Base-by-base conservation (phyloP, 768 basidiomycete genomes). In the Trametes cinnabarina region DNA sequence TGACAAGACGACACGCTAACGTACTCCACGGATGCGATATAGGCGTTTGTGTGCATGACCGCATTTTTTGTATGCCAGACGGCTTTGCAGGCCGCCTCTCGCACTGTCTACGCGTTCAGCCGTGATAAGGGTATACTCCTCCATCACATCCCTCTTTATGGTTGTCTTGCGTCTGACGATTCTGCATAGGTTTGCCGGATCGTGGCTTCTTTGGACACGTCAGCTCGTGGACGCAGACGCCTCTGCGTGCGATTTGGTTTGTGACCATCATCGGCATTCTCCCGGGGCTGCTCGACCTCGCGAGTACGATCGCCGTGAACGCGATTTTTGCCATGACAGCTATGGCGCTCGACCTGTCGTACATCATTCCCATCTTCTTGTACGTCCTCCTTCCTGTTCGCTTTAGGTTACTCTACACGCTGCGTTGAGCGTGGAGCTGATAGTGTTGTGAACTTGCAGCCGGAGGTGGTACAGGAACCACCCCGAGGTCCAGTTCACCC, bases 51-150 rank as follows among this genome's bases (percentile, higher is more conserved):
- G 28, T 93, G 92, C 76, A 69, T 90, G 56, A 91, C 92, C 15
- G 93, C 93, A 0, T 94, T 92, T 76, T 91, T 91, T 69, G 90
- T 92, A 55, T 85, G 83, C 17, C 89, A 91, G 71, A 86, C 83
- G 14, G 86, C 90, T 11, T 78, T 92, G 6, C 92, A 95, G 64
- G 92, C 92, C 22, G 85, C 83, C 53, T 90, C 90, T 3, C 80
- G 93, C 35, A 88, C 89, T 0, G 76, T 93, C 23, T 93, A 88
- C 66, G 92, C 92, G 3, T 92, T 95, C 75, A 87, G 86, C 66
- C 85, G 89, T 53, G 90, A 92, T 67, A 80, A 84, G 55, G 88
- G 88, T 83, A 57, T 35, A 12, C 30, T 12, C 30, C 22, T 17
- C 10, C 8, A 15, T 20, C 46, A 9, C 32, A 34, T 47, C 50